Conservation (phyloP, 1,284 basidiomycete species). For the Ceratobasidium sp. region DNA sequence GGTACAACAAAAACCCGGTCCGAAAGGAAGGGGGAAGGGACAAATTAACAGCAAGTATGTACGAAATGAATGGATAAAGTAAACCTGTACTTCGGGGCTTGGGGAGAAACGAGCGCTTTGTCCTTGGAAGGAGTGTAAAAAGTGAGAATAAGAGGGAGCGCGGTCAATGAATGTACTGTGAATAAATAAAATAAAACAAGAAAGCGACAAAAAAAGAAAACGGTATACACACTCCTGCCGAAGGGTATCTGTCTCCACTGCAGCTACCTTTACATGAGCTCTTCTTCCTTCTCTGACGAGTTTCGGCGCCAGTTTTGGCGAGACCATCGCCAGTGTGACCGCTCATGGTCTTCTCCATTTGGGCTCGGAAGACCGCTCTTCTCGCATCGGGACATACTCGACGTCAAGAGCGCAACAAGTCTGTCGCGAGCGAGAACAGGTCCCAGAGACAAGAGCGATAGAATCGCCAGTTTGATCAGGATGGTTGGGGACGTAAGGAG, state of each 20-base stretch:
- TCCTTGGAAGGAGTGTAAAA: background rate
- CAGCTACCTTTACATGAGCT: background rate
- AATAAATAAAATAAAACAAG: slow-evolving; percentile 25
- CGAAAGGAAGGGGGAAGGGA: too few species aligned
- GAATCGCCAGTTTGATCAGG: slow-evolving; percentile 74
- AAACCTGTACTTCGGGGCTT: background rate
- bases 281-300: background rate
- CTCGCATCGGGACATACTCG: slow-evolving; percentile 18
- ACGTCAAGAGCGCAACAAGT: slow-evolving; percentile 63
- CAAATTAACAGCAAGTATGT: slow-evolving; percentile 1
- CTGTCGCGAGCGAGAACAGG: slow-evolving; percentile 76
- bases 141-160: background rate
- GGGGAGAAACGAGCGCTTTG: background rate
- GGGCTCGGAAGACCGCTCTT: slow-evolving; percentile 11
- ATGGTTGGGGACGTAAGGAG: slow-evolving; percentile 77
- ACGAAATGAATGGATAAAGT: slow-evolving; percentile 18
- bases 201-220: background rate
- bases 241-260: slow-evolving; percentile 6
- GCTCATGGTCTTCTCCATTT: slow-evolving; percentile 14
- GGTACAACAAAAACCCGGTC: background rate
- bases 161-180: slow-evolving; percentile 7
- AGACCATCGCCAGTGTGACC: slow-evolving; percentile 21
- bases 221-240: slow-evolving; percentile 31
- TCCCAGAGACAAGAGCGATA: slow-evolving; percentile 79
- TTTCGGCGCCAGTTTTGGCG: slow-evolving; percentile 22